These are phyloP conservation scores for Tolypocladium album DNA, from an alignment of 2,329 filamentous ascomycete genomes.

Conservation along the genomic window DNA sequence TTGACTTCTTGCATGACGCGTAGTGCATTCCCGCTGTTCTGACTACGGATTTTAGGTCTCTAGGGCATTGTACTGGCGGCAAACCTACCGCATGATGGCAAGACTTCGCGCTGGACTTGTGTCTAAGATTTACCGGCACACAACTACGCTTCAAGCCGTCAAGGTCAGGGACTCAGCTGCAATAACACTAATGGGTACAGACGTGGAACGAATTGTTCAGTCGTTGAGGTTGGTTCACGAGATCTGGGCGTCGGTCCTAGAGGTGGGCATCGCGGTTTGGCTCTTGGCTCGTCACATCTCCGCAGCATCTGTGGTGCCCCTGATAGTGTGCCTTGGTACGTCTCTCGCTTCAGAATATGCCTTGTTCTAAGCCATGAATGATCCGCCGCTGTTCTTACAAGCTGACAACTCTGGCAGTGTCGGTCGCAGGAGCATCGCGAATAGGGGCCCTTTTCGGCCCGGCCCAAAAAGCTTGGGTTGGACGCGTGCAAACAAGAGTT, in stretches of 20 bases:
- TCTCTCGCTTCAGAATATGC: background rate
- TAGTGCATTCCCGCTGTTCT: background rate
- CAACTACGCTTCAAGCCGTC: background rate
- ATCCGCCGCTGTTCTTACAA: background rate
- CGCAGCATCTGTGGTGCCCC: background rate
- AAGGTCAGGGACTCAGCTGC: background rate
- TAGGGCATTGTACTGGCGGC: background rate
- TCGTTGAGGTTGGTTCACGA: background rate
- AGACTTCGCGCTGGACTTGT: background rate
- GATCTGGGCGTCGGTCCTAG: background rate
- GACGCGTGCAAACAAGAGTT: background rate
- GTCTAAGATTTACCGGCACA: background rate
- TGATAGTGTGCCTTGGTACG: background rate
- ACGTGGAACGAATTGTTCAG: background rate
- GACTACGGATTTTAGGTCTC: background rate
- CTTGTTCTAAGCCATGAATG: background rate
- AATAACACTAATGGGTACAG: background rate
- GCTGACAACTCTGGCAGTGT: background rate
- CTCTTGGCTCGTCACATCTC: slow-evolving; percentile 1
- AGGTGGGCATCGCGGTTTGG: background rate
- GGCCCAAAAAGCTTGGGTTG: background rate
- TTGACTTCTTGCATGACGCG: background rate
- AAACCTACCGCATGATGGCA: background rate
- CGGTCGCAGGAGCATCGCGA: background rate
- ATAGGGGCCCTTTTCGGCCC: background rate